Evolutionary conservation across 495 filamentous ascomycete genomes (phyloP).

Genomic region (Xylaria sp.): DNA sequence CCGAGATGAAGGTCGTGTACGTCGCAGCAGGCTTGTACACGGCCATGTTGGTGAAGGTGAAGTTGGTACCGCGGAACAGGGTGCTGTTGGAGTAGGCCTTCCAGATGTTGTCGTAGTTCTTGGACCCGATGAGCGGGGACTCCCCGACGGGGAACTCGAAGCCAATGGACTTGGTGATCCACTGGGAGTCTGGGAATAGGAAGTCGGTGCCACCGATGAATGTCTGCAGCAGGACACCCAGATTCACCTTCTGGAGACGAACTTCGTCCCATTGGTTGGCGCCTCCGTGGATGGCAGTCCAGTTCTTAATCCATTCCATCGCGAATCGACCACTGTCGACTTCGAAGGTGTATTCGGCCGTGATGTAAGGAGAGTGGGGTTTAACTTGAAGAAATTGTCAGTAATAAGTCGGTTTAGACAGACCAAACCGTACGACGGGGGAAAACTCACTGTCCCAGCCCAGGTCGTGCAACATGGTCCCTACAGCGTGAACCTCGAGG

Average conservation of each 20-base stretch:
- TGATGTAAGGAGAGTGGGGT: constrained; percentile 33
- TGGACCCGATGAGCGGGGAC: constrained; percentile 2
- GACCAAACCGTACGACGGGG: constrained; percentile 2
- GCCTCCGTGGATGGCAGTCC: constrained; percentile 16
- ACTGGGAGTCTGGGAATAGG: neutral
- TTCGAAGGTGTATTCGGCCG: constrained; percentile 58
- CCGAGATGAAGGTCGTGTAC: constrained; percentile 15
- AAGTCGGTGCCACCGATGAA: constrained; percentile 2
- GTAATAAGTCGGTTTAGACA: neutral
- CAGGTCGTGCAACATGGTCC: constrained; percentile 61
- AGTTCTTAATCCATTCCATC: constrained; percentile 25
- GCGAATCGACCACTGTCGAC: constrained; percentile 53
- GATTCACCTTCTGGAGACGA: constrained; percentile 21
- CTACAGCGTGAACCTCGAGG: constrained; percentile 56
- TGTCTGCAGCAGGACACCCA: constrained; percentile 17
- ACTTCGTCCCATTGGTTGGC: constrained; percentile 14
- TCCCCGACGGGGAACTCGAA: constrained; percentile 13
- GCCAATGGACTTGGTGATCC: constrained; percentile 18
- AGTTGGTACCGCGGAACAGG: constrained; percentile 22
- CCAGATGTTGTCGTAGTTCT: constrained; percentile 24
- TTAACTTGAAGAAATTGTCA: constrained; percentile 26
- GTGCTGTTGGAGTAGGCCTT: constrained; percentile 14
- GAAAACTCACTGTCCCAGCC: constrained; percentile 48
- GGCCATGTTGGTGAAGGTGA: constrained; percentile 23
- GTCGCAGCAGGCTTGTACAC: constrained; percentile 21